Evolutionary conservation across 2,329 filamentous ascomycete species (phyloP), one percentile per base, ranked within the genome.

Genomic region (Xylaria sp.): DNA sequence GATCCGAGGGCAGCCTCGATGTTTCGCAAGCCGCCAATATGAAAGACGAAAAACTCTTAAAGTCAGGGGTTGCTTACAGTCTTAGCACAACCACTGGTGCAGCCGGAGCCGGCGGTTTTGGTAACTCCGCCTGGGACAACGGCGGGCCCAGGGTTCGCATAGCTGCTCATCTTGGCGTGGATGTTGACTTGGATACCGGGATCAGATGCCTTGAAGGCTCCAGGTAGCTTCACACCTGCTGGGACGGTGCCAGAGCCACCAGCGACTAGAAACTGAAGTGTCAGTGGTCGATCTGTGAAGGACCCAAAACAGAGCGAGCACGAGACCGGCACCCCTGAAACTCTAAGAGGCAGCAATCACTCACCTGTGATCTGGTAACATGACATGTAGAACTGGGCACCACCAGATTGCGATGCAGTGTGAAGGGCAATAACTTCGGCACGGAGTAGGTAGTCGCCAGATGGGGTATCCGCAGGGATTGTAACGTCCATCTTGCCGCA

Each of bases 111-210:
- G 13, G 83, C 80, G 4, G 68, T 71, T 76, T 82, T 82, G 5
- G 79, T 82, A 2, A 78, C 78, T 0, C 83, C 83, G n/a, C 79
- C 78, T 0, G 80, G 69, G 62, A 82, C 78, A 31, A 85, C 83
- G 1, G 78, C 73, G 2, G 83, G 83, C 2, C 84, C 84, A 0
- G 84, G 83, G 4, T 82, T 82, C 5, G 79, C 74, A 65, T 86
- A 85, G 1, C 73, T 78, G 23, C 71, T 72, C 63, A 85, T 70
- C 55, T 80, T 76, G 9, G 79, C 74, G 75, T 86, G 83, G 70
- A 86, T 86, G 75, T 85, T 84, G 73, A 86, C 77, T 33, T 81
- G 77, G 66, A 86, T 83, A 12, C 84, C 84, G 0, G 84, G 82
- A 70, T 86, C 82, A 18, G 70, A 77, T 5, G 80, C 75, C 70